Evolutionary conservation across 441 rosid species (phyloP).

Genomic region (Gossypium davidsonii): DNA sequence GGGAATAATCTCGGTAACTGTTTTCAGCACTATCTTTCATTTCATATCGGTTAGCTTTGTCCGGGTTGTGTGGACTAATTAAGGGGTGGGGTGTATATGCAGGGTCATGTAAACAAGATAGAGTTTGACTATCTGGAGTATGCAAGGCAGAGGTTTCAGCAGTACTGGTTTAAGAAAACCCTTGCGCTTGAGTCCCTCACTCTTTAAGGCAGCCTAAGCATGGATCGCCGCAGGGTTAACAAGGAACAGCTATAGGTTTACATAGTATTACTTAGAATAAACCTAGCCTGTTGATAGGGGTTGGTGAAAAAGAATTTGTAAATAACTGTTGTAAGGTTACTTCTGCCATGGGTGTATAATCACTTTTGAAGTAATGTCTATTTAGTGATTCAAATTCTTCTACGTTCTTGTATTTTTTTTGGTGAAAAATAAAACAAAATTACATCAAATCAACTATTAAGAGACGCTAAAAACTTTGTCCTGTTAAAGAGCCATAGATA

Average conservation of each 20-base stretch:
- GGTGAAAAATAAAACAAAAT: no score
- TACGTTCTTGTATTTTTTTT: no score
- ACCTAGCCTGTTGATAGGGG: neutral
- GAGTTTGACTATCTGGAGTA: conserved; percentile 78
- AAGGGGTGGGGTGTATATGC: neutral
- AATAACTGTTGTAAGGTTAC: neutral
- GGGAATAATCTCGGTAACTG: conserved; percentile 87
- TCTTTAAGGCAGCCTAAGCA: neutral
- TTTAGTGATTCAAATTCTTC: neutral
- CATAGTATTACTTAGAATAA: neutral
- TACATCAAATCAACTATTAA: no score
- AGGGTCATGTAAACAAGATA: conserved; percentile 13
- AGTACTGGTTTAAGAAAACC: conserved; percentile 68
- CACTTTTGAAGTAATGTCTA: neutral
- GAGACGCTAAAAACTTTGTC: no score
- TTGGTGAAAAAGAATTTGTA: neutral
- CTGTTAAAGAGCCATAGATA: no score
- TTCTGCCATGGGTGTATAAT: neutral
- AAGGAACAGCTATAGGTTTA: neutral
- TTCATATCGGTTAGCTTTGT: neutral
- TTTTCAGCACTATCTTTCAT: neutral
- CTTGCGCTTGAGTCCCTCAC: conserved; percentile 23
- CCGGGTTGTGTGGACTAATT: neutral
- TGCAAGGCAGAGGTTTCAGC: conserved; percentile 85
- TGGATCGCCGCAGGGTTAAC: neutral